Base-by-base conservation (phyloP, 192 early-diverging fungal species). In the Podila minutissima region DNA sequence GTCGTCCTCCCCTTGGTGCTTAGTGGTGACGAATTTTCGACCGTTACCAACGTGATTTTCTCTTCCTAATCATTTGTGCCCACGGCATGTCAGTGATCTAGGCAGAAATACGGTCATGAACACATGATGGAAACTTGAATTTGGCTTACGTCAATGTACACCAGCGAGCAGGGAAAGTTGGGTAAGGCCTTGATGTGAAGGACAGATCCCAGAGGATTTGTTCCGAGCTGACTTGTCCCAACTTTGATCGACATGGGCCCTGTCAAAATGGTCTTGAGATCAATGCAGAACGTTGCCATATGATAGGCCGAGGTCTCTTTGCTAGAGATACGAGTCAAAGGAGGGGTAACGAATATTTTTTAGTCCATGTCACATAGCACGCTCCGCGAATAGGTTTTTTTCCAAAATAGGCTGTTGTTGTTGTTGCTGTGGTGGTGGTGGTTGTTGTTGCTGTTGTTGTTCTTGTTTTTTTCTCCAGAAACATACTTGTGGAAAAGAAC, bases 211-310 rank as follows among this genome's bases (percentile, higher is more conserved):
- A 33, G 28, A 7, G 62, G 58, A 24, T 62, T 64, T 1, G 57
- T 51, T 35, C 28, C 46, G n/a, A 81, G 41, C 38, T 72, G 61
- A 28, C 77, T 81, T 8, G 69, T 73, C 3, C 77, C 77, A 8
- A 72, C 33, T 33, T 69, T 49, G n/a, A 81, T 66, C 22, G 71
- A 59, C 3, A 73, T 32, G 7, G 66, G 32, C 5, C 74, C 35
- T 8, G 38, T 28, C 12, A 41, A 9, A 11, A 60, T 31, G 41
- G 46, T 70, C 13, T 51, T 41, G 46, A 69, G 61, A 4, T 58
- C 65, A 26, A 81, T 81, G n/a, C 65, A 66, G 33, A 81, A 81
- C 9, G 77, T 81, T 15, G 71, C 71, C 20, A 81, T 63, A n/a
- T 81, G 71, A 41, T 81, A 62, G 22, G n/a, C 53, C 1, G 53